Base-by-base conservation (phyloP, 1,284 basidiomycete genomes). In the Cystobasidium slooffiae region DNA sequence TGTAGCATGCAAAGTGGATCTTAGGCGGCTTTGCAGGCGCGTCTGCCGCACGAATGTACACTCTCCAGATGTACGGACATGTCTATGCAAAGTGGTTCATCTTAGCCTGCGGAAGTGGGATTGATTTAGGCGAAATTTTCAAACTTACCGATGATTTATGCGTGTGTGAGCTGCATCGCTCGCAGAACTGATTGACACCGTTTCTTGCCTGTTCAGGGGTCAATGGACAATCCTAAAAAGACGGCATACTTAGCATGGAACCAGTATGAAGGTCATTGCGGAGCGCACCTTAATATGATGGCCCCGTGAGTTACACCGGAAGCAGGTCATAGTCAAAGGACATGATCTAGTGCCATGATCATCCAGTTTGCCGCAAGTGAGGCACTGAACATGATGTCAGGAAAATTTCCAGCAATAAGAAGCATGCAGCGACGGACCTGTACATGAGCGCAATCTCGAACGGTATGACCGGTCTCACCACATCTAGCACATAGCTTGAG, bases 41-140 rank as follows among this genome's bases (percentile, higher is more conserved):
- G 39, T 68, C 62, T 24, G 55, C 43, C 31, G 62, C 53, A n/a
- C 55, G 52, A 37, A 66, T 72, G 43, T 75, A 75, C 3, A 75
- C 69, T 3, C 75, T 69, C 75, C 75, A 75, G 63, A 67, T 70
- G 39, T 62, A 62, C 9, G 68, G 75, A 44, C 75, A 75, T 22
- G 59, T 70, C 61, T 70, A 53, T 44, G 69, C 1, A 14, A 41
- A 31, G 31, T 31, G 31, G 2, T 5, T 2, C 31, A 5, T 2
- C 31, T 31, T 31, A 31, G 31, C 31, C 31, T 31, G 31, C 31
- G 9, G 47, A 6, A 44, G 56, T 41, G 7, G 5, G 10, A 1
- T 47, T 69, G 14, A 20, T 14, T 20, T 41, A n/a, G n/a, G 16
- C 24, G 24, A 18, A 22, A 9, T 46, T n/a, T 1, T 20, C 8